These are phyloP conservation scores for Fusarium cicatricum DNA, from an alignment of 2,329 filamentous ascomycete genomes.

Conservation along the genomic window DNA sequence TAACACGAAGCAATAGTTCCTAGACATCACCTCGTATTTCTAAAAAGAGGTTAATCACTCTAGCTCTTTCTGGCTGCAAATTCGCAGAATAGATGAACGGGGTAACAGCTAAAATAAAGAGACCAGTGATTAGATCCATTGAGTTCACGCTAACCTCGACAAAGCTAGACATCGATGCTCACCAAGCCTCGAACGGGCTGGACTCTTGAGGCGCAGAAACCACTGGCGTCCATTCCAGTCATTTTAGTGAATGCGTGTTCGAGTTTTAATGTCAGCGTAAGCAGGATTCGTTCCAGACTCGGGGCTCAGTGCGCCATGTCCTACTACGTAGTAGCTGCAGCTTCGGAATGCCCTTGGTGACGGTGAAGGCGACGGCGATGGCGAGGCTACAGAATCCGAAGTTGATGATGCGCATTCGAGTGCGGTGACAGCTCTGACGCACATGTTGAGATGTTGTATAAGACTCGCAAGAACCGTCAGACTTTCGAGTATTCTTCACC, in stretches of 20 bases:
- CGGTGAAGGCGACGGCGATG: no score
- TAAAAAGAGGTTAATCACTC: neutral
- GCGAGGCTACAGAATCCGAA: no score
- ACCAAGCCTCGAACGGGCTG: neutral
- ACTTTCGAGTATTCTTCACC: neutral
- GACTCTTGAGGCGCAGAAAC: neutral
- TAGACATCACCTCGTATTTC: slow-evolving; percentile 1
- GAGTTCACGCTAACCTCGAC: neutral
- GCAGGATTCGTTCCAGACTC: no score
- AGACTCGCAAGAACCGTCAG: no score
- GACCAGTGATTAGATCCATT: neutral
- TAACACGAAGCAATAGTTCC: neutral
- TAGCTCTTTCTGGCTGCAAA: neutral
- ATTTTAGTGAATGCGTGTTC: no score
- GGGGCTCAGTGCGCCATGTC: no score
- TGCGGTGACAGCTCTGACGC: no score
- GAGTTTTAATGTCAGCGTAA: no score
- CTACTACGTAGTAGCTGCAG: no score
- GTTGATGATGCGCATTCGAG: no score
- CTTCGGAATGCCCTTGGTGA: no score
- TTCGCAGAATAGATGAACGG: neutral
- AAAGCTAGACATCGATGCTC: neutral
- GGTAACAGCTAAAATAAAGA: neutral
- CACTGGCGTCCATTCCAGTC: neutral
- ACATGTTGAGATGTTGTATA: no score